These are phyloP conservation scores for Evansstolkia leycettana DNA, from an alignment of 495 filamentous ascomycete species.

Conservation along the genomic window DNA sequence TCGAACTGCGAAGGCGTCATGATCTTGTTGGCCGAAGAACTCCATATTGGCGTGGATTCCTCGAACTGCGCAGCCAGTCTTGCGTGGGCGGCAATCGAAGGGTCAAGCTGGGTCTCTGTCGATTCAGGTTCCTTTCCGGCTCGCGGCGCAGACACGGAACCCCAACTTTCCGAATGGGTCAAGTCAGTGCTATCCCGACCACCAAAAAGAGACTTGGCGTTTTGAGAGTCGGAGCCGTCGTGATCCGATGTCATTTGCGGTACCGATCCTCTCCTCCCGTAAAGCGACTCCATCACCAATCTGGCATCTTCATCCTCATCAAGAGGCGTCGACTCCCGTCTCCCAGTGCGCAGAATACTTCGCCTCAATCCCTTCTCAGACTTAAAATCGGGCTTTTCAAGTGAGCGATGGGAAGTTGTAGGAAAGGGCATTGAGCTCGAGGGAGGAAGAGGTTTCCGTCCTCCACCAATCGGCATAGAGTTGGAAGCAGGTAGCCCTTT, in stretches of 20 bases:
- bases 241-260: slow-evolving; percentile 12
- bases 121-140: slow-evolving; percentile 14
- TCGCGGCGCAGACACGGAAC: slow-evolving; percentile 1
- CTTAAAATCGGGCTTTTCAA: slow-evolving; percentile 18
- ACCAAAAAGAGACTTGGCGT: slow-evolving; percentile 39
- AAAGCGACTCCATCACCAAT: slow-evolving; percentile 49
- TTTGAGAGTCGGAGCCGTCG: slow-evolving; percentile 14
- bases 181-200: slow-evolving; percentile 9
- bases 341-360: slow-evolving; percentile 30
- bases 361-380: slow-evolving; percentile 35
- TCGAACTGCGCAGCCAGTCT: slow-evolving; percentile 40
- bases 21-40: slow-evolving; percentile 49
- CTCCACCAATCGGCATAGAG: slow-evolving; percentile 2
- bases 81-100: slow-evolving; percentile 41
- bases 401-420: slow-evolving; percentile 26
- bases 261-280: slow-evolving; percentile 24
- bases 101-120: slow-evolving; percentile 34
- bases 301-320: slow-evolving; percentile 63
- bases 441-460: slow-evolving; percentile 12
- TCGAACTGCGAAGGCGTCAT: slow-evolving; percentile 89
- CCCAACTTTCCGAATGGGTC: background rate
- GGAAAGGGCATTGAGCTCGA: slow-evolving; percentile 12
- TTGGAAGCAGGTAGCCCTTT: background rate
- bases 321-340: slow-evolving; percentile 29
- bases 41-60: slow-evolving; percentile 23